A percentile compares a stretch with the other conserved stretches of the same genome.
Conservation (phyloP, 192 early-diverging fungal genomes). For the Linnemannia elongata region DNA sequence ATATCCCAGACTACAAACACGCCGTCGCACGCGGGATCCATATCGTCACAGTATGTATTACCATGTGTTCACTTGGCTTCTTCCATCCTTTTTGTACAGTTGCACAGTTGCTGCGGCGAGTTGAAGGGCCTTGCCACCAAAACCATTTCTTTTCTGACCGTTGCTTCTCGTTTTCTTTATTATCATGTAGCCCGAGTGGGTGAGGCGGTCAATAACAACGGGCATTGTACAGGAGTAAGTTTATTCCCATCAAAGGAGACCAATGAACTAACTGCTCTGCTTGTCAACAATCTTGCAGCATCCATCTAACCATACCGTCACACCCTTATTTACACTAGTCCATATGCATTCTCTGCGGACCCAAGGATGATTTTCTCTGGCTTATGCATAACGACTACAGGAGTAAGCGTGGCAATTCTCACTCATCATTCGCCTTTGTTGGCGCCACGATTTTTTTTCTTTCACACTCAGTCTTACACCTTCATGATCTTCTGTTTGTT, state of each 20-base stretch:
- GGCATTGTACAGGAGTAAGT: slow-evolving; percentile 22
- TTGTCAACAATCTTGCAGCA: neutral
- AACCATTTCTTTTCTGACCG: neutral
- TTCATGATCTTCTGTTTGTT: neutral
- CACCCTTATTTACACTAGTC: slow-evolving; percentile 3
- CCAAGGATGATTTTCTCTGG: slow-evolving; percentile 51
- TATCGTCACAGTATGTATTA: slow-evolving; percentile 34
- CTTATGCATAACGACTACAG: slow-evolving; percentile 36
- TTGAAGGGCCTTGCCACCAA: neutral
- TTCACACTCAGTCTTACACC: neutral
- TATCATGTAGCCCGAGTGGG: slow-evolving; percentile 30
- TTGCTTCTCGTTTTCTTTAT: neutral
- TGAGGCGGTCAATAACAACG: slow-evolving; percentile 5
- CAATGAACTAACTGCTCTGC: neutral
- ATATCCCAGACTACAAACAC: slow-evolving; percentile 41
- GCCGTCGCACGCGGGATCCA: slow-evolving; percentile 41
- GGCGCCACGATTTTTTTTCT: too few species aligned
- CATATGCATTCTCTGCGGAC: slow-evolving; percentile 31
- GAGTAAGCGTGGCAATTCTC: neutral
- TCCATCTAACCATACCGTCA: neutral
- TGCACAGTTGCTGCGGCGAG: neutral
- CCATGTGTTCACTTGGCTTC: too few species aligned
- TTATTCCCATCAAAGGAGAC: neutral
- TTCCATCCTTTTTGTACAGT: neutral
- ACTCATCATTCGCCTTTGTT: neutral